These are phyloP conservation scores for Phytophthora vignae DNA, from an alignment of 352 stramenopile species.

Conservation along the genomic window DNA sequence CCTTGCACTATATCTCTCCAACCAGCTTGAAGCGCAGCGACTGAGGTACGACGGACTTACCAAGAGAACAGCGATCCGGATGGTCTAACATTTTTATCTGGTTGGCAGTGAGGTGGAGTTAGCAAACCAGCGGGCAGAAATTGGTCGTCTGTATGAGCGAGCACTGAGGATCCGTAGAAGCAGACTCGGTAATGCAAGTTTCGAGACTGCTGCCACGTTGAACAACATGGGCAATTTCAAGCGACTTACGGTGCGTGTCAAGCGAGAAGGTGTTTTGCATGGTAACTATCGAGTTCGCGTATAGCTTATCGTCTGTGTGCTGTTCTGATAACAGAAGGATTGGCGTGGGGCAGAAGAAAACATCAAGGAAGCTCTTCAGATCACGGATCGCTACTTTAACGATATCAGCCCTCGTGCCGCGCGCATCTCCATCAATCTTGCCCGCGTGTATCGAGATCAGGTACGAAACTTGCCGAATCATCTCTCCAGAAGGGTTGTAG, in stretches of 20 bases:
- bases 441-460: constrained; percentile 81
- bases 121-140: constrained; percentile 51
- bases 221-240: constrained; percentile 91
- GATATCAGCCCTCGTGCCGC: constrained; percentile 76
- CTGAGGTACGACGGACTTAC: constrained; percentile 47
- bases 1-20: constrained; percentile 74
- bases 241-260: constrained; percentile 56
- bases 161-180: constrained; percentile 75
- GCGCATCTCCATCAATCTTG: constrained; percentile 82
- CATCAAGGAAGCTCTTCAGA: constrained; percentile 80
- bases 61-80: neutral
- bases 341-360: constrained; percentile 71
- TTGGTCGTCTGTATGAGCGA: constrained; percentile 69
- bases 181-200: constrained; percentile 77
- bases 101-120: constrained; percentile 44
- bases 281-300: neutral
- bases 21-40: constrained; percentile 63
- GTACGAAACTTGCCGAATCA: constrained; percentile 19
- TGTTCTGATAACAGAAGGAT: constrained; percentile 50
- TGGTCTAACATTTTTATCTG: constrained; percentile 10
- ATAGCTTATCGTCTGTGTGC: neutral
- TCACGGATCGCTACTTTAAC: constrained; percentile 82
- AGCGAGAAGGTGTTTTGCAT: neutral
- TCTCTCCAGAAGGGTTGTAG: neutral
- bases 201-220: constrained; percentile 80